Percentiles rank a stretch among this genome's conserved stretches.
phyloP scores from a whole-genome alignment of 768 basidiomycete genomes.

The Naganishia friedmannii region DNA sequence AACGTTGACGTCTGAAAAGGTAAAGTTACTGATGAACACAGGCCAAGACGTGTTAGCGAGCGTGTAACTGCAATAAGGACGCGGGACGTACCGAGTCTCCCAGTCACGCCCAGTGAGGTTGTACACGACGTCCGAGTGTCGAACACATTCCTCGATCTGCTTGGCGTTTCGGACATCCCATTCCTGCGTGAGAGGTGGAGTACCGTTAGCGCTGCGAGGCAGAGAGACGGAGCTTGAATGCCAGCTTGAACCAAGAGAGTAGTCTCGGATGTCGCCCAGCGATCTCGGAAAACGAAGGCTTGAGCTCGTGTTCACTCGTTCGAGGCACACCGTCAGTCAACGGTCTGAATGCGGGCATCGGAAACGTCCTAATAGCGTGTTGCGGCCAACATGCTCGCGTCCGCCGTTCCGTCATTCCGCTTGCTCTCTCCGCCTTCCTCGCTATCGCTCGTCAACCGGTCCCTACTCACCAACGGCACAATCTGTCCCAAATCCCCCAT shows the following conservation, averaged over 20 bases:
- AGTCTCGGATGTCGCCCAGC: too few relatives aligned
- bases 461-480: slow-evolving; percentile 79
- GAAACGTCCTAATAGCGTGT: too few relatives aligned
- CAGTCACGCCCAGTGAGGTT: slow-evolving; percentile 92
- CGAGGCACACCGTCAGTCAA: too few relatives aligned
- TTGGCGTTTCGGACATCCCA: slow-evolving; percentile 89
- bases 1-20: slow-evolving; percentile 75
- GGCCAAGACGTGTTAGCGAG: neutral
- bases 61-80: neutral
- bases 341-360: too few relatives aligned
- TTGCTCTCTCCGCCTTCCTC: neutral
- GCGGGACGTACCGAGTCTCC: slow-evolving; percentile 69
- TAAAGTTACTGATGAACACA: slow-evolving; percentile 69
- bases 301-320: too few relatives aligned
- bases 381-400: too few relatives aligned
- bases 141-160: slow-evolving; percentile 87
- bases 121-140: slow-evolving; percentile 94
- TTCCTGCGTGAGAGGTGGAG: slow-evolving; percentile 60
- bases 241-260: too few relatives aligned
- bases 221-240: neutral
- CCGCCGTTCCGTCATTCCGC: neutral
- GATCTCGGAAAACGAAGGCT: too few relatives aligned
- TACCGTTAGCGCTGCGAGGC: neutral
- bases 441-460: neutral
- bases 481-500: slow-evolving; percentile 98